Evolutionary conservation across 495 filamentous ascomycete genomes (phyloP).

Genomic region (Entonaema liquescens): DNA sequence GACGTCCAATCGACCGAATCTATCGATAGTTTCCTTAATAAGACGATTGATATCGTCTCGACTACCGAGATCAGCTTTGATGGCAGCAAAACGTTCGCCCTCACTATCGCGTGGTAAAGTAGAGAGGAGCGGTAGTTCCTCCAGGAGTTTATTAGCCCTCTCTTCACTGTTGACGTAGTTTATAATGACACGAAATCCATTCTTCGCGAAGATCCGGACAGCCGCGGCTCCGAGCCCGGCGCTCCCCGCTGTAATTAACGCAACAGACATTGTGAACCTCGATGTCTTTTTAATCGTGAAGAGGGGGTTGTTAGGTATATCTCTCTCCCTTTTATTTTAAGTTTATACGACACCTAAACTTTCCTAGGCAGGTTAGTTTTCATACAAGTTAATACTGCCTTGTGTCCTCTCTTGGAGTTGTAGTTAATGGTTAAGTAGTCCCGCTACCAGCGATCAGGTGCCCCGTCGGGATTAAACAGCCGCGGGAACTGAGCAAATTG

Average conservation of each 20-base stretch:
- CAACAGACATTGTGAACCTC: slow-evolving; percentile 46
- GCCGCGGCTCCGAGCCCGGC: slow-evolving; percentile 66
- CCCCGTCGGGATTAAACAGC: neutral
- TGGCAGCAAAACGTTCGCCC: slow-evolving; percentile 45
- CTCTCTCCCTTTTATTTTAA: neutral
- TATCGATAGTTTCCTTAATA: slow-evolving; percentile 51
- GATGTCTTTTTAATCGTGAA: neutral
- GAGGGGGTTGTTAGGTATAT: neutral
- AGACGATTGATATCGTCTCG: slow-evolving; percentile 54
- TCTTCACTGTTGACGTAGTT: slow-evolving; percentile 60
- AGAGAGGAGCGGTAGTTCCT: slow-evolving; percentile 51
- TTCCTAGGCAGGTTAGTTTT: neutral
- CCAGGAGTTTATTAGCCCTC: slow-evolving; percentile 55
- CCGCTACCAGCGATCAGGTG: neutral
- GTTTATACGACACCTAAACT: neutral
- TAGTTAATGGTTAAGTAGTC: neutral
- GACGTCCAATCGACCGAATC: slow-evolving; percentile 62
- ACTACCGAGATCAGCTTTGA: slow-evolving; percentile 61
- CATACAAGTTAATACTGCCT: neutral
- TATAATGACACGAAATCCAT: slow-evolving; percentile 59
- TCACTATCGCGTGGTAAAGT: slow-evolving; percentile 16
- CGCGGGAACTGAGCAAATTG: neutral
- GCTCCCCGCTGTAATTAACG: slow-evolving; percentile 63
- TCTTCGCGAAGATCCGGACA: slow-evolving; percentile 57
- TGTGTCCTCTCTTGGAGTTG: neutral